Base-by-base conservation (phyloP, 257 asterid genomes). In the Coffea canephora region DNA sequence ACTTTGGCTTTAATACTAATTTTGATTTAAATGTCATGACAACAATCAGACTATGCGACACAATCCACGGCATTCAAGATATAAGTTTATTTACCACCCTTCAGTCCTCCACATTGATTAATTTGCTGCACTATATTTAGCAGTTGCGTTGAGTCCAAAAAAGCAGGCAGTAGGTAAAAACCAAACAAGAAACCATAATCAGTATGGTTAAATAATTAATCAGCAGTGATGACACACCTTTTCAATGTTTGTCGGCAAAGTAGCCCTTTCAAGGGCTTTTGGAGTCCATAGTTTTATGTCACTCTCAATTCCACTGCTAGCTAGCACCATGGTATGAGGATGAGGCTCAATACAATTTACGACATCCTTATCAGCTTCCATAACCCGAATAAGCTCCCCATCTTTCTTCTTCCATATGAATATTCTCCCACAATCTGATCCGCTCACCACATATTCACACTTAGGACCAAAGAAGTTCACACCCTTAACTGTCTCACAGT, bases 351-450 rank as follows among this genome's bases (percentile, higher is more conserved):
- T 86, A 90, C 98, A 92, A 83, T 93, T 93, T 76, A 95, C 99
- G 31, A 90, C 84, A 41, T 80, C 81, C 79, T 87, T 87, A 87
- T 91, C 97, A 79, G 95, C 97, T 85, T 93, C 94, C 93, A 93
- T 87, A 73, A 93, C 91, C 87, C 96, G 94, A 78, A 95, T 79
- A 82, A 95, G 98, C 83, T 88, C 83, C 77, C 98, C 97, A 19
- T 84, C 88, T 82, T 86, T 93, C 84, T 93, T 95, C 77, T 88
- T 95, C 99, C 99, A 95, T 78, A 95, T 90, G 85, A 91, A 95
- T 80, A 95, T 92, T 54, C 97, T 83, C 67, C 98, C 99, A 91
- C 98, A 93, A 66, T 93, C 97, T 27, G 99, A 95, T 70, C 98
- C 97, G 75, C 97, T 93, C 84, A 89, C 90, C 69, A 95, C 94